Evolutionary conservation across 495 filamentous ascomycete species (phyloP), one percentile per base, ranked within the genome.

Genomic region (Penicillium longicatenatum): DNA sequence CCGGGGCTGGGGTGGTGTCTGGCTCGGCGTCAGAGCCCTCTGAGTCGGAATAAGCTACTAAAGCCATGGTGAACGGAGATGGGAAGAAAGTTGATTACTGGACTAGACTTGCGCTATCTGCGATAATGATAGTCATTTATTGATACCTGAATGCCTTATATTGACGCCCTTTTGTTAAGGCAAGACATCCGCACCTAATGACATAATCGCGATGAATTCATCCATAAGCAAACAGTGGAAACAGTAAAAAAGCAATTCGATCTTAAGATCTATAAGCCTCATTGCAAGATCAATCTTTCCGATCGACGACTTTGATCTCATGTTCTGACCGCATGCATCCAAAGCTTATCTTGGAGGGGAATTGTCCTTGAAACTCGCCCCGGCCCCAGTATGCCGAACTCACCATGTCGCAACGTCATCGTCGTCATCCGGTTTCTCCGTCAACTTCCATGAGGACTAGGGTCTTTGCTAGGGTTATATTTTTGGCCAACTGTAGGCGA

Each of bases 11-110:
- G 41, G 69, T 64, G 17, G 66, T 59, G 14, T 68, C 55, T 12
- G 56, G 49, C 57, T 88, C 82, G n/a, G 71, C 63, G 42, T 93
- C 90, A 14, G 89, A 89, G 35, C 75, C 84, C 60, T 96, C 92
- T 0, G 91, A 95, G 63, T 94, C 92, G 31, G 91, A 91, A 65
- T 95, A 94, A 55, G 87, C 84, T 52, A 94, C 89, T 29, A 94
- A 76, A 26, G 76, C 84, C 90, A 94, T 95, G 43, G 39, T 62
- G 59, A 37, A 26, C 7, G 22, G 37, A 16, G 37, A 16, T 39
- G 14, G 11, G n/a, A 24, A 22, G 50, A 17, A 17, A 24, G 17
- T 20, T 21, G 17, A 24, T 39, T 6, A n/a, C 9, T 7, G 7
- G 7, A 24, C 19, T 16, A 39, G 49, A 14, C 49, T 35, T 9